Evolutionary conservation across 192 early-diverging fungal species (phyloP), one percentile per base, ranked within the genome.

Genomic region (Gorgonomyces haynaldii): DNA sequence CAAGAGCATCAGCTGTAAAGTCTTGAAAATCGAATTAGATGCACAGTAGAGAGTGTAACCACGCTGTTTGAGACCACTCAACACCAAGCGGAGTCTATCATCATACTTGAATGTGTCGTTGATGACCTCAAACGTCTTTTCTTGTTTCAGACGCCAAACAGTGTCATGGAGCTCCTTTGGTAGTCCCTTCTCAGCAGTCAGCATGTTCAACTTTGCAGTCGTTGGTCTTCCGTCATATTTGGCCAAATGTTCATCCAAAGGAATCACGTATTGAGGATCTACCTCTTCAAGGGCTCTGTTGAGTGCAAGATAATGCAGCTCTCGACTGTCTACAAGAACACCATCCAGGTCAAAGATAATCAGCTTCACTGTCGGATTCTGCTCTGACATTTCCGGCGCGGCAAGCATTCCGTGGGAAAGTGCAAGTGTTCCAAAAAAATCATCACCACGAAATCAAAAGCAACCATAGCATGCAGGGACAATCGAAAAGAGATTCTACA

Each of bases 41-140:
- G 31, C 47, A 37, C 47, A 49, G 31, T 49, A 49, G 5, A 49
- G 17, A 16, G 30, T 30, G 8, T 35, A 34, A 4, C 47, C 47
- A 6, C 17, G 19, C n/a, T 27, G 17, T 1, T 49, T 49, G 24
- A 49, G 47, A 6, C 15, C 24, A 7, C 17, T 9, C 3, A 49
- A 8, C 8, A 30, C 29, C 5, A 15, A 5, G 30, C 47, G 15
- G 16, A 49, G 30, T 10, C 9, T 4, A 7, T n/a, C 6, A 1
- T 49, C 47, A 19, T 22, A 29, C 1, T 30, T n/a, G 19, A 35
- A 49, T 5, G 27, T 49, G 35, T 49, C 47, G 7, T 12, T 19
- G 35, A 49, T 49, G 17, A 49, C 47, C 17, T 49, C 47, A 37
- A 49, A 49, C 5, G 47, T 49, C 22, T 49, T 45, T 19, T 49